Percentiles rank a stretch among this genome's conserved stretches.
phyloP scores from a whole-genome alignment of 352 stramenopile genomes.

The Pythium aquatile region DNA sequence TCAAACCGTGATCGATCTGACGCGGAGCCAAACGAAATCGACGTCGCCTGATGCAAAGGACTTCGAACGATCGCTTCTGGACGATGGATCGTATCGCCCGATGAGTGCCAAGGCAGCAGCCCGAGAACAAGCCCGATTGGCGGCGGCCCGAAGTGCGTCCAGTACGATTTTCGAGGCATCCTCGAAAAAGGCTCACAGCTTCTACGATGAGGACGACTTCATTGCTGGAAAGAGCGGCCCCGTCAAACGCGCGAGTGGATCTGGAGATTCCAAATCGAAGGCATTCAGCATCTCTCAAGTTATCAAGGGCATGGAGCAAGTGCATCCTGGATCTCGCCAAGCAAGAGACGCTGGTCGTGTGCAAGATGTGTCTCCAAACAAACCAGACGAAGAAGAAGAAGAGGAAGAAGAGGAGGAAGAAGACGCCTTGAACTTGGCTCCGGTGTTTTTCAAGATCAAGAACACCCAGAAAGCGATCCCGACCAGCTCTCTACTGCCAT shows the following conservation, averaged over 20 bases:
- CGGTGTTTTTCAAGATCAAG: constrained; percentile 82
- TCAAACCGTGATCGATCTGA: not conserved
- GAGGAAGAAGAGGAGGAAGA: constrained; percentile 52
- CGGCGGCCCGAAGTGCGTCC: constrained; percentile 45
- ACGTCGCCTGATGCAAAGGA: not conserved
- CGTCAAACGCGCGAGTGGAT: not conserved
- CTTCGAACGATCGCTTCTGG: not conserved
- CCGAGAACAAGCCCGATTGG: constrained; percentile 37
- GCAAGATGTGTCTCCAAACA: not conserved
- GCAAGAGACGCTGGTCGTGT: not conserved
- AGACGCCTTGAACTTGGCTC: constrained; percentile 51
- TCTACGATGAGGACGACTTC: constrained; percentile 72
- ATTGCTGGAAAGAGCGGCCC: constrained; percentile 22
- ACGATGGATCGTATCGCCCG: constrained; percentile 21
- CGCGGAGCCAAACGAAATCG: not conserved
- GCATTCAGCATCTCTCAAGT: constrained; percentile 68
- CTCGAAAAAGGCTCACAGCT: constrained; percentile 65
- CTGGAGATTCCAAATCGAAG: constrained; percentile 21
- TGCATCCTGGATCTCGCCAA: constrained; percentile 16
- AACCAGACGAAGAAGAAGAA: constrained; percentile 17
- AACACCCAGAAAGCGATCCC: constrained; percentile 72
- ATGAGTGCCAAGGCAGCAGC: constrained; percentile 67
- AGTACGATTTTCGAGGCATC: constrained; percentile 39
- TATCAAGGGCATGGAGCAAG: constrained; percentile 47
- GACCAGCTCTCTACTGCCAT: constrained; percentile 69